Conservation (phyloP, 495 filamentous ascomycete genomes). For the Penicillium cataractarum region DNA sequence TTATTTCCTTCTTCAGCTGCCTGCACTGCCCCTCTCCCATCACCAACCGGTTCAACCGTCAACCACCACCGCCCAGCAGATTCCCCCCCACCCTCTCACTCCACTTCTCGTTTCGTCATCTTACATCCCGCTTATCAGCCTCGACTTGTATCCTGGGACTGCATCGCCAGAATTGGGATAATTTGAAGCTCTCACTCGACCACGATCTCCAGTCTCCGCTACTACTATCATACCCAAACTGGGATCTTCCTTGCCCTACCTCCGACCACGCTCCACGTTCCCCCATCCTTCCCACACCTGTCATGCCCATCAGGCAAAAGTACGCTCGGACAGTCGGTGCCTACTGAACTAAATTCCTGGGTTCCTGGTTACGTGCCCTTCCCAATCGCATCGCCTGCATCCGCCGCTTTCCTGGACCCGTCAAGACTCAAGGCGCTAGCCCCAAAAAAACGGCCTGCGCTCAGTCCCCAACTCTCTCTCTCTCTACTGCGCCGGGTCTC, state of each 20-base stretch:
- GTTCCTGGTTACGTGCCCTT: background rate
- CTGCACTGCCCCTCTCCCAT: slow-evolving; percentile 3
- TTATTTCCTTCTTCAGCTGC: background rate
- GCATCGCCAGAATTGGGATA: background rate
- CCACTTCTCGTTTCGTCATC: slow-evolving; percentile 29
- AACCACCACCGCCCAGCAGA: background rate
- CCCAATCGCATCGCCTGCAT: slow-evolving; percentile 5
- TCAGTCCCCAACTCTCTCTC: slow-evolving; percentile 6
- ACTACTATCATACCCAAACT: background rate
- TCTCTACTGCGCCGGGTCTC: background rate
- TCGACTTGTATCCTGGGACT: slow-evolving; percentile 21
- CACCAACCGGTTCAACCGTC: background rate
- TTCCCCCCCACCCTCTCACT: background rate
- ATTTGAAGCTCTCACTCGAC: background rate
- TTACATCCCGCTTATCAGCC: slow-evolving; percentile 29
- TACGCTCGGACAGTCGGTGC: slow-evolving; percentile 9
- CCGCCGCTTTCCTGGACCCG: slow-evolving; percentile 1
- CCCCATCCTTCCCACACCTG: background rate
- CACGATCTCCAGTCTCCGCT: too few relatives aligned
- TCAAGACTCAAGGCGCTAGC: slow-evolving; percentile 12
- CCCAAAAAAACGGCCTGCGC: slow-evolving; percentile 13
- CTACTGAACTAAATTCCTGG: slow-evolving; percentile 9
- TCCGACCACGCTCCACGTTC: slow-evolving; percentile 6
- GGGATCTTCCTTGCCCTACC: background rate
- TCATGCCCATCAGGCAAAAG: slow-evolving; percentile 10